These are phyloP conservation scores for Xylona heveae DNA, from an alignment of 495 filamentous ascomycete genomes.

Conservation along the genomic window DNA sequence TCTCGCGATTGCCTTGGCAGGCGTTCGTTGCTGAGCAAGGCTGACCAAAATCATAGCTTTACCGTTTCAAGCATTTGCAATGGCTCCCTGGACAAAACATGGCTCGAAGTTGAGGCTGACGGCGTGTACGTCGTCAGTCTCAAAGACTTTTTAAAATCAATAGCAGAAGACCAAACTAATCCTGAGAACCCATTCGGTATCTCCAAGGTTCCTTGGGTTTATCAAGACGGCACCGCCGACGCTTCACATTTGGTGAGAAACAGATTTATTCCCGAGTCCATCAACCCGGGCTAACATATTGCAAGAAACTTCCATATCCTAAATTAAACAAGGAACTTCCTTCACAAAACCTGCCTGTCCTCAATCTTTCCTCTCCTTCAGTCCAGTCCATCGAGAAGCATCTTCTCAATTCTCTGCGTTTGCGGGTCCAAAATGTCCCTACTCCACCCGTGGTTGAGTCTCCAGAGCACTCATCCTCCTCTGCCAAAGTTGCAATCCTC, in stretches of 20 bases:
- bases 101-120: slow-evolving; percentile 66
- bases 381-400: slow-evolving; percentile 1
- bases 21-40: slow-evolving; percentile 47
- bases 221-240: no score
- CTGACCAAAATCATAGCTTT: slow-evolving; percentile 24
- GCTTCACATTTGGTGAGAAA: no score
- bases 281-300: slow-evolving; percentile 5
- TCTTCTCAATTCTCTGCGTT: not conserved
- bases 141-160: slow-evolving; percentile 4
- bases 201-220: no score
- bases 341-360: not conserved
- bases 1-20: slow-evolving; percentile 73
- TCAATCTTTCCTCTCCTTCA: not conserved
- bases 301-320: slow-evolving; percentile 9
- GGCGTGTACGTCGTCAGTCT: slow-evolving; percentile 52
- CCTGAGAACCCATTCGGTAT: no score
- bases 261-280: not conserved
- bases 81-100: slow-evolving; percentile 24
- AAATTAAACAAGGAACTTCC: slow-evolving; percentile 10
- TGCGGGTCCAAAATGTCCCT: slow-evolving; percentile 49
- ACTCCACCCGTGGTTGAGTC: slow-evolving; percentile 26
- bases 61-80: slow-evolving; percentile 60
- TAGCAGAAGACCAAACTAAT: no score
- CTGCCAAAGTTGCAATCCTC: slow-evolving; percentile 48
- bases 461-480: slow-evolving; percentile 10